Conservation (phyloP, 1,284 basidiomycete genomes). For the Apiotrichum siamense region DNA sequence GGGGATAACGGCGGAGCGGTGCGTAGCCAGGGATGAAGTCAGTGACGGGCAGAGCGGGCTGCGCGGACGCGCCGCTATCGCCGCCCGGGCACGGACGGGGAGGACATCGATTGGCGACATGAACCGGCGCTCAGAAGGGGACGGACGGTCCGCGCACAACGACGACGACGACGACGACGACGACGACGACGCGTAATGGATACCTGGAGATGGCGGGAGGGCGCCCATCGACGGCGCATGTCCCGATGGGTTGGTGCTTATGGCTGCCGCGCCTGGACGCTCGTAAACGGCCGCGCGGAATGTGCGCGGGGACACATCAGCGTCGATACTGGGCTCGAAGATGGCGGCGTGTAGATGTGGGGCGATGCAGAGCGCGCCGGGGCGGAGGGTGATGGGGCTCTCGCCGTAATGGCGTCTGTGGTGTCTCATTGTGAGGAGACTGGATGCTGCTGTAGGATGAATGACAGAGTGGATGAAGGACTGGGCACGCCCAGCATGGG, state of each 20-base stretch:
- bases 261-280: too few species aligned
- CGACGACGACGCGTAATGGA: not conserved
- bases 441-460: too few species aligned
- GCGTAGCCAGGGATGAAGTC: too few species aligned
- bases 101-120: not conserved
- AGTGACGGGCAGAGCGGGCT: too few species aligned
- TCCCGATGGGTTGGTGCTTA: too few species aligned
- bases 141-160: not conserved
- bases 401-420: not conserved
- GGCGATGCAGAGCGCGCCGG: constrained; percentile 6
- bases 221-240: not conserved
- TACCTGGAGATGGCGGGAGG: not conserved
- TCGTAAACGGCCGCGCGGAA: too few species aligned
- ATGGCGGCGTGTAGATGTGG: not conserved
- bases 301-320: not conserved
- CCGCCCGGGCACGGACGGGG: not conserved
- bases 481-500: too few species aligned
- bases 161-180: not conserved
- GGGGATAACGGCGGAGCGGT: too few species aligned
- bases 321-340: not conserved
- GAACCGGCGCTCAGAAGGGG: not conserved
- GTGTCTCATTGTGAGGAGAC: not conserved
- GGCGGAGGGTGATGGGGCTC: not conserved
- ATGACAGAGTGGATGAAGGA: too few species aligned
- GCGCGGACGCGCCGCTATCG: too few species aligned